Conservation (phyloP, 2,329 filamentous ascomycete genomes). For the Colletotrichum sp. region DNA sequence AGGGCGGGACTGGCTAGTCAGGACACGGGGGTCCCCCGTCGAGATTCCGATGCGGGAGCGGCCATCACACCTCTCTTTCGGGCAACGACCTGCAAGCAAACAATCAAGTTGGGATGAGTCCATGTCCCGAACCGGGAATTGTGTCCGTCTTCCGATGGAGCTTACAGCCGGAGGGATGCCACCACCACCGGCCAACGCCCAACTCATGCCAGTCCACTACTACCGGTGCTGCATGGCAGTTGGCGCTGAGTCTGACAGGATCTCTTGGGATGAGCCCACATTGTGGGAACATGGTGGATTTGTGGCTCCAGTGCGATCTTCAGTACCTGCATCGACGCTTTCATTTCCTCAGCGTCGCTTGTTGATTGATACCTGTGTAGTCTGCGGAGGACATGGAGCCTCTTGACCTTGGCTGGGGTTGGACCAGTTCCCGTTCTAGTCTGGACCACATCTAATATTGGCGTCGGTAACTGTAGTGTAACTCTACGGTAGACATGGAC, state of each 20-base stretch:
- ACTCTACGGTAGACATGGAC: background rate
- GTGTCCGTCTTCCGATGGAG: background rate
- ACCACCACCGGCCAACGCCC: background rate
- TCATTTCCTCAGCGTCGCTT: constrained; percentile 21
- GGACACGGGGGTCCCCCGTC: constrained; percentile 2
- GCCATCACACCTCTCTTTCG: background rate
- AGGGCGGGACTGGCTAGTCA: constrained; percentile 14
- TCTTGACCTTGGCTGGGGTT: background rate
- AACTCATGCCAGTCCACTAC: background rate
- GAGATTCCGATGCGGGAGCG: background rate
- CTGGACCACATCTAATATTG: background rate
- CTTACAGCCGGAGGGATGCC: background rate
- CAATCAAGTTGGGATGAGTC: constrained; percentile 18
- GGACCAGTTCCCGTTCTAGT: background rate
- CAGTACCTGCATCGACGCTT: constrained; percentile 14
- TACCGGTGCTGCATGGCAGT: background rate
- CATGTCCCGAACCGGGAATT: background rate
- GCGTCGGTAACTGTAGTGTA: background rate
- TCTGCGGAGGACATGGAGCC: constrained; percentile 3
- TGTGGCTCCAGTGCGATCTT: constrained; percentile 16
- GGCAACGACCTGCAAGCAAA: constrained; percentile 1
- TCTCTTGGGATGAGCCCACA: constrained; percentile 1
- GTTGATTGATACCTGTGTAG: constrained; percentile 9
- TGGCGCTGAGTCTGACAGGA: background rate
- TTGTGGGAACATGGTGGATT: constrained; percentile 1